Percentiles rank a stretch among this genome's conserved stretches.
These are phyloP conservation scores for Poa annua DNA, from an alignment of 176 grass and related monocot genomes.

Conservation along the genomic window DNA sequence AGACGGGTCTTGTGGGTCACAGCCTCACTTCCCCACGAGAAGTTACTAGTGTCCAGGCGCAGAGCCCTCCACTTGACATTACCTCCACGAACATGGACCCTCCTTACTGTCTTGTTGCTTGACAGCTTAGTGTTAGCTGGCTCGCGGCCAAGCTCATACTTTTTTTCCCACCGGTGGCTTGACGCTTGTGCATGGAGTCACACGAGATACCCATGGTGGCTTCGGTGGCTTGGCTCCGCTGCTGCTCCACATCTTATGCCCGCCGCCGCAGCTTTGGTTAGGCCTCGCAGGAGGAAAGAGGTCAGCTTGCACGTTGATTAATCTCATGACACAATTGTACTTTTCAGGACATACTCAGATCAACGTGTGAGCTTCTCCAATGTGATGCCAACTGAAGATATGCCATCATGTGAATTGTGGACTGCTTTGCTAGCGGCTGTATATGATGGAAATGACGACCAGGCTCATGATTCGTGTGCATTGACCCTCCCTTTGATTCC, in stretches of 20 bases:
- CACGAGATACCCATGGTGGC: too few relatives aligned
- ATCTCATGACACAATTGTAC: neutral
- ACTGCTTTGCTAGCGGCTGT: conserved; percentile 61
- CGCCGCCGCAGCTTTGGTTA: too few relatives aligned
- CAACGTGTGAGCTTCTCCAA: conserved; percentile 82
- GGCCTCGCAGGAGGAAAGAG: too few relatives aligned
- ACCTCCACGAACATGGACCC: conserved; percentile 47
- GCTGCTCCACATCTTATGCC: too few relatives aligned
- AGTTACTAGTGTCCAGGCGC: conserved; percentile 51
- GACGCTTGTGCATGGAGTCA: too few relatives aligned
- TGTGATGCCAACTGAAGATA: conserved; percentile 86
- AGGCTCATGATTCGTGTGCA: neutral
- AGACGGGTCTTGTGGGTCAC: conserved; percentile 46
- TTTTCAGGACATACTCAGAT: conserved; percentile 67
- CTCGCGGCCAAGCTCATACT: too few relatives aligned
- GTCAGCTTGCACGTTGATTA: neutral
- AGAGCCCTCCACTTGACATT: conserved; percentile 57
- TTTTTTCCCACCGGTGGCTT: too few relatives aligned
- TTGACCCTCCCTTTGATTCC: conserved; percentile 34
- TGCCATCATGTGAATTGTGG: conserved; percentile 80
- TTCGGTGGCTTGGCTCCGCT: too few relatives aligned
- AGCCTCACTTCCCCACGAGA: conserved; percentile 51
- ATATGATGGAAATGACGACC: conserved; percentile 5
- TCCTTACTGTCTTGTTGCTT: conserved; percentile 55
- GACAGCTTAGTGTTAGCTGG: conserved; percentile 12